Evolutionary conservation across 2,329 filamentous ascomycete species (phyloP).

Genomic region (Alternaria gaisen): DNA sequence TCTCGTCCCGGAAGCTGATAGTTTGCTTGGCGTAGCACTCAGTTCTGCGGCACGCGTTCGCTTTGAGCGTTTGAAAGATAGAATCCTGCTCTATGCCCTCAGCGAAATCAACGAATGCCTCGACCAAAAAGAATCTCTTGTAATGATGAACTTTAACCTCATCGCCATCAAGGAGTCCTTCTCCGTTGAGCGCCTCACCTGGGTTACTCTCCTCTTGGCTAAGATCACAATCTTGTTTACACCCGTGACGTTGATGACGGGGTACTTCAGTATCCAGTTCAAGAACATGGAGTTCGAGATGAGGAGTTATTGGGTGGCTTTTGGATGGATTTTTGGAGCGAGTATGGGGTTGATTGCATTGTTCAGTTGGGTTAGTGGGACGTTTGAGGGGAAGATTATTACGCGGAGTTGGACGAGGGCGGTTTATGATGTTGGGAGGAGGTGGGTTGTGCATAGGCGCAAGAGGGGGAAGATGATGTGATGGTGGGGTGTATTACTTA

Average conservation of each 20-base stretch:
- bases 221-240: conserved; percentile 80
- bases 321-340: conserved; percentile 66
- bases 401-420: conserved; percentile 54
- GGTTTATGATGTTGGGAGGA: conserved; percentile 35
- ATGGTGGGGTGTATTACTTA: background rate
- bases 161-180: conserved; percentile 79
- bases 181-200: conserved; percentile 74
- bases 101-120: conserved; percentile 70
- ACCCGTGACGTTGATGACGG: conserved; percentile 77
- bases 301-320: conserved; percentile 72
- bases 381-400: conserved; percentile 64
- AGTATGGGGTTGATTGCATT: conserved; percentile 67
- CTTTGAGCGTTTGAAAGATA: conserved; percentile 67
- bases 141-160: conserved; percentile 79
- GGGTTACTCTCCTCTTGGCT: conserved; percentile 75
- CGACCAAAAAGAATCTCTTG: conserved; percentile 74
- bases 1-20: conserved; percentile 47
- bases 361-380: conserved; percentile 67
- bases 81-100: conserved; percentile 68
- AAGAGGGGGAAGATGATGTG: conserved; percentile 29
- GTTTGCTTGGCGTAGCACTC: conserved; percentile 56
- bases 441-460: conserved; percentile 35
- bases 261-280: conserved; percentile 76
- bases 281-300: conserved; percentile 67
- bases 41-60: conserved; percentile 63